phyloP scores from a whole-genome alignment of 352 stramenopile genomes.

The Hyaloperonospora brassicae region DNA sequence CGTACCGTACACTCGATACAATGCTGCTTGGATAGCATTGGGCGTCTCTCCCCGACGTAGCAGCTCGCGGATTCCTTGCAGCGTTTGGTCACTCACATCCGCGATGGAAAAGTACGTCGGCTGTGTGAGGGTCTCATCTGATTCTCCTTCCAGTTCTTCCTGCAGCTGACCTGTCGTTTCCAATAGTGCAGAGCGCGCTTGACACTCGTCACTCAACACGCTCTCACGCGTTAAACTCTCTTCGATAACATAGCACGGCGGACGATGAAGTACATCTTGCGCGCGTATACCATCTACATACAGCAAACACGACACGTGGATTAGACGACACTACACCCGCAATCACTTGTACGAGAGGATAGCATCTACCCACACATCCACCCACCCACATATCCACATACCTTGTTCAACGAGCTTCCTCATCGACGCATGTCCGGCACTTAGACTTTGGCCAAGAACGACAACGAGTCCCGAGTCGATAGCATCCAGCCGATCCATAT shows the following conservation, averaged over 20 bases:
- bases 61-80: conserved; percentile 44
- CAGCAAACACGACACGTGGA: background rate
- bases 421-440: conserved; percentile 6
- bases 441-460: conserved; percentile 17
- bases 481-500: background rate
- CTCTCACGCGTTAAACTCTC: conserved; percentile 26
- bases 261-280: conserved; percentile 2
- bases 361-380: conserved; percentile 7
- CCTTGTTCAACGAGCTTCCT: conserved; percentile 21
- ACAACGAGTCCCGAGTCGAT: conserved; percentile 15
- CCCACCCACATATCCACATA: no score
- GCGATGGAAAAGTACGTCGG: conserved; percentile 36
- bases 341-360: background rate
- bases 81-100: conserved; percentile 41
- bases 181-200: conserved; percentile 19
- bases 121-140: background rate
- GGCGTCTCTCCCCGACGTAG: conserved; percentile 27
- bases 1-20: conserved; percentile 35
- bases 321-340: background rate
- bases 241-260: conserved; percentile 29
- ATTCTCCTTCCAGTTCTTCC: background rate
- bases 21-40: conserved; percentile 29
- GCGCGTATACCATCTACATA: conserved; percentile 12
- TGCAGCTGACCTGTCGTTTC: background rate
- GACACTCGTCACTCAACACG: conserved; percentile 2